Base-by-base conservation (phyloP, 176 grass and related monocot genomes). In the Luzula sylvatica region DNA sequence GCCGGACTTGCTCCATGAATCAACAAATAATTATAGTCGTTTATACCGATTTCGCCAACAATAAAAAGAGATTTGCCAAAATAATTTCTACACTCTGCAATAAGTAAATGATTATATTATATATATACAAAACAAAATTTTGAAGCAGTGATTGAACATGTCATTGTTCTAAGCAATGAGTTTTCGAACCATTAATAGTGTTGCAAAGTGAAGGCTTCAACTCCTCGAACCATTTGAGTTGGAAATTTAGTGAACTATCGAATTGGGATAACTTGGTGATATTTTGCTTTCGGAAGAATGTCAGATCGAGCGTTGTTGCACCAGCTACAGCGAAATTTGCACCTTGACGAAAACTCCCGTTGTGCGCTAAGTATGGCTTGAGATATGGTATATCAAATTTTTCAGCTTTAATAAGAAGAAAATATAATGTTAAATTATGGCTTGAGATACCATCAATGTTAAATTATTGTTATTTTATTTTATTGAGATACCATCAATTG, bases 221-320 rank as follows among this genome's bases (percentile, higher is more conserved):
- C n/a, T 72, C 16, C 50, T 79, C 51, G 50, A 83, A 88, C 75
- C 71, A 75, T 28, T 11, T 3, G 7, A 88, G 24, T 44, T 88
- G 84, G 20, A 68, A 63, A 4, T 41, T 18, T 7, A 88, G 54
- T 3, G 84, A 82, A 20, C 12, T 55, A n/a, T 88, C 58, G 14
- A 72, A 52, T 46, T 55, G 48, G 5, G 52, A 16, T 0, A 26
- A 0, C 8, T 27, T 46, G 0, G 60, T 68, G 22, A 72, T 19
- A 35, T 68, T 65, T 23, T 68, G 39, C 35, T 57, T 15, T 24
- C 46, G 17, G 35, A 89, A 68, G 72, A 79, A 76, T 8, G 44
- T 22, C 5, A 53, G 56, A 22, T 76, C 65, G 8, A 89, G 67
- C 17, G 66, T 56, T 3, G 72, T 52, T 21, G 84, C 84, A 11